Conservation (phyloP, 352 stramenopile species). For the Phytophthora sp. region DNA sequence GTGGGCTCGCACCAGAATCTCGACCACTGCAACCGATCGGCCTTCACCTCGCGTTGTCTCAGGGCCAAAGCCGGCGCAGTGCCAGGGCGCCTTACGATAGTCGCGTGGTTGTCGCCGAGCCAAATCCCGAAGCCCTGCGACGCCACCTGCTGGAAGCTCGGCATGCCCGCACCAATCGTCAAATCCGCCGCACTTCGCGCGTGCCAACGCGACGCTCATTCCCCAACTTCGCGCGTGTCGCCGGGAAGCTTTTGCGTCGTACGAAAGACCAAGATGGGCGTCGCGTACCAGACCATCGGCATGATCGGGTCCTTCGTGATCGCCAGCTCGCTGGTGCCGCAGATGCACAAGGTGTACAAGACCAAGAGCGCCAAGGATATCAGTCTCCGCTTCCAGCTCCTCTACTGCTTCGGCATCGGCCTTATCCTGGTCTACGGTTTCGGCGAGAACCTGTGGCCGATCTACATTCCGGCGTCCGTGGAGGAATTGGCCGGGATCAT, state of each 20-base stretch:
- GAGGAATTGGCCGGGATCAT: slow-evolving; percentile 43
- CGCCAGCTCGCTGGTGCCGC: slow-evolving; percentile 57
- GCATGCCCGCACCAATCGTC: slow-evolving; percentile 15
- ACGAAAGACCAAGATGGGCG: slow-evolving; percentile 20
- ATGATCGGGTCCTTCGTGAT: slow-evolving; percentile 70
- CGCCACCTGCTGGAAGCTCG: slow-evolving; percentile 11
- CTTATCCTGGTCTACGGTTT: slow-evolving; percentile 56
- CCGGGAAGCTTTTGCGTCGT: not conserved
- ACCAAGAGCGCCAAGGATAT: slow-evolving; percentile 70
- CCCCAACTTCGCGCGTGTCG: slow-evolving; percentile 4
- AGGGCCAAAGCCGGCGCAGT: slow-evolving; percentile 12
- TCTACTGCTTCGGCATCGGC: slow-evolving; percentile 48
- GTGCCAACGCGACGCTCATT: slow-evolving; percentile 15
- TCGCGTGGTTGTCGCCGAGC: slow-evolving; percentile 19
- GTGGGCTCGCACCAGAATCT: not conserved
- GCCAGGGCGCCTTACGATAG: slow-evolving; percentile 16
- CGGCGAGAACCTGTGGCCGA: slow-evolving; percentile 56
- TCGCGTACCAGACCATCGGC: slow-evolving; percentile 59
- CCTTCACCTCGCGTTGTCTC: slow-evolving; percentile 7
- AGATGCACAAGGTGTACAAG: slow-evolving; percentile 66
- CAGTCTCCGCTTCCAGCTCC: slow-evolving; percentile 49
- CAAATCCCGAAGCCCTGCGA: no score
- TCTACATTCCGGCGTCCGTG: slow-evolving; percentile 60
- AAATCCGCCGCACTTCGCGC: slow-evolving; percentile 8
- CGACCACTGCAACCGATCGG: not conserved